These are phyloP conservation scores for Aegle marmelos DNA, from an alignment of 345 rosid genomes.

Conservation along the genomic window DNA sequence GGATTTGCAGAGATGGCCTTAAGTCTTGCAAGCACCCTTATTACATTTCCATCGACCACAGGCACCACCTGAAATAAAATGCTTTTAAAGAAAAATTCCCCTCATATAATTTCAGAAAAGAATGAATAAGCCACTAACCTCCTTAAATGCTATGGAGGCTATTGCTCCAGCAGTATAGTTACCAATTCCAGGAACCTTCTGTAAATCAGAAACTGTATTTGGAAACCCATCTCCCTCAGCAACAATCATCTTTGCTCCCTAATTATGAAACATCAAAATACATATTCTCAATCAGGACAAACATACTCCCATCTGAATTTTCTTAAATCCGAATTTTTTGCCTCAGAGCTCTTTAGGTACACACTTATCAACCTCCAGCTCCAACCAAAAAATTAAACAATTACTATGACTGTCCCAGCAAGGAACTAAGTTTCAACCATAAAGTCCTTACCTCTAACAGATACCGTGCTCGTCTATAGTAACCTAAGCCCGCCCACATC, in stretches of 20 bases:
- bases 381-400: neutral
- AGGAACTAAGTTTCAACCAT: neutral
- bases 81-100: conserved; percentile 2
- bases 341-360: neutral
- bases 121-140: conserved; percentile 40
- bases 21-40: conserved; percentile 68
- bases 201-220: conserved; percentile 37
- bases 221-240: conserved; percentile 52
- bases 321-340: neutral
- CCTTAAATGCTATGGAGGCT: conserved; percentile 70
- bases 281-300: neutral
- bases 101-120: conserved; percentile 1
- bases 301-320: neutral
- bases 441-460: conserved; percentile 62
- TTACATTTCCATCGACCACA: conserved; percentile 71
- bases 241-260: conserved; percentile 73
- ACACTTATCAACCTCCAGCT: neutral
- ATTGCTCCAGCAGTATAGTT: conserved; percentile 78
- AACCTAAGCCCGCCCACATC: conserved; percentile 97
- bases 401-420: neutral
- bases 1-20: conserved; percentile 85
- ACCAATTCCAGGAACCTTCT: conserved; percentile 69
- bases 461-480: conserved; percentile 90
- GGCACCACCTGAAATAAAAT: conserved; percentile 55
- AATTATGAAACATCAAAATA: neutral